A percentile compares a stretch with the other conserved stretches of the same genome.
Evolutionary conservation across 2,329 filamentous ascomycete genomes (phyloP).

Genomic region (Bipolaris oryzae): DNA sequence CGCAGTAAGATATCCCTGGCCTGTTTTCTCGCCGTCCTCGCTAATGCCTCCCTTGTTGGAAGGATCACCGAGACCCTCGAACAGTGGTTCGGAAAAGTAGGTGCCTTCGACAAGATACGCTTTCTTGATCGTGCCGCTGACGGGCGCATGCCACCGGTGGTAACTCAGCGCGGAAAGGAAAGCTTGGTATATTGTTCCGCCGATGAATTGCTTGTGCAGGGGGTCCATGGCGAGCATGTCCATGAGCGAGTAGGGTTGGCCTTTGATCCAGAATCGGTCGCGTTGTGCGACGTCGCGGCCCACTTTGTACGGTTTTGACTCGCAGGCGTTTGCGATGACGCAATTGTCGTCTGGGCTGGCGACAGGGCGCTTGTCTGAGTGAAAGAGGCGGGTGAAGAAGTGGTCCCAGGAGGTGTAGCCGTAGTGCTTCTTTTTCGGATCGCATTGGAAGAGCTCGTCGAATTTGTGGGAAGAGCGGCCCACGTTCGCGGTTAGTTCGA

Average conservation of each 20-base stretch:
- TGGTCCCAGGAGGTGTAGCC: slow-evolving; percentile 73
- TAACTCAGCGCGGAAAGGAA: slow-evolving; percentile 72
- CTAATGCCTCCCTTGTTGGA: slow-evolving; percentile 48
- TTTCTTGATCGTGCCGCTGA: slow-evolving; percentile 65
- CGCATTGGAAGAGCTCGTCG: slow-evolving; percentile 66
- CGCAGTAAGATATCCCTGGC: slow-evolving; percentile 70
- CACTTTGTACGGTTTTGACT: slow-evolving; percentile 65
- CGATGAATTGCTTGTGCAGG: slow-evolving; percentile 61
- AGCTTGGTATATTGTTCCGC: slow-evolving; percentile 72
- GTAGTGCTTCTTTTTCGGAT: slow-evolving; percentile 59
- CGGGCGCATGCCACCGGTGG: slow-evolving; percentile 74
- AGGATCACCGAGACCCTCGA: slow-evolving; percentile 53
- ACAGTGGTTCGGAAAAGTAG: slow-evolving; percentile 69
- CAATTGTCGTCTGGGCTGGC: slow-evolving; percentile 60
- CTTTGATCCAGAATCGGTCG: slow-evolving; percentile 72
- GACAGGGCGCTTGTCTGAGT: slow-evolving; percentile 62
- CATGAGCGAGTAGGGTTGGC: slow-evolving; percentile 68
- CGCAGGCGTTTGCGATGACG: slow-evolving; percentile 68
- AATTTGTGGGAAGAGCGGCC: slow-evolving; percentile 52
- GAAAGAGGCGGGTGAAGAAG: slow-evolving; percentile 69
- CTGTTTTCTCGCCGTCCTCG: slow-evolving; percentile 53
- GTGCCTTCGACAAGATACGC: slow-evolving; percentile 67
- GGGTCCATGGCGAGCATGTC: slow-evolving; percentile 68
- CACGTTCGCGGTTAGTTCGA: slow-evolving; percentile 25
- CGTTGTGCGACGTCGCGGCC: slow-evolving; percentile 59